These are phyloP conservation scores for Fusarium brachygibbosum DNA, from an alignment of 2,329 filamentous ascomycete genomes.

Conservation along the genomic window DNA sequence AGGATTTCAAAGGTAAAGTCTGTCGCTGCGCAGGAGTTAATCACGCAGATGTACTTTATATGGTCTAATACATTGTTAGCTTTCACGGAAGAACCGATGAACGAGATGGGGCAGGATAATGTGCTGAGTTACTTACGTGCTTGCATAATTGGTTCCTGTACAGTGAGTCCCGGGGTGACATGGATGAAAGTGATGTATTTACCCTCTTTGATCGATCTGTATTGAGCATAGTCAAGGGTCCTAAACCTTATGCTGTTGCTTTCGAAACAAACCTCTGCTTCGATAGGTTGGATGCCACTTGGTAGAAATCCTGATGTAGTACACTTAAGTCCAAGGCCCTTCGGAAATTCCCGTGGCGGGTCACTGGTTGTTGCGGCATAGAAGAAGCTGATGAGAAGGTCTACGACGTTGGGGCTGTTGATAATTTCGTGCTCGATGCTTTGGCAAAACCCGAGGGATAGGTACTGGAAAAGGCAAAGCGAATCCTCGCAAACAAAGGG, in stretches of 20 bases:
- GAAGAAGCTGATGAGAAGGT: slow-evolving; percentile 86
- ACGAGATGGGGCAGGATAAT: not conserved
- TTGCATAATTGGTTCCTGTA: slow-evolving; percentile 13
- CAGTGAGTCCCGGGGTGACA: not conserved
- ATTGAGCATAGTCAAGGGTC: slow-evolving; percentile 26
- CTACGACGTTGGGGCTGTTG: slow-evolving; percentile 83
- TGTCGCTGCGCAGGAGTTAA: slow-evolving; percentile 19
- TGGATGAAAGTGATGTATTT: slow-evolving; percentile 37
- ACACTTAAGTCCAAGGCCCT: slow-evolving; percentile 57
- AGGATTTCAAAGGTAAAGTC: slow-evolving; percentile 34
- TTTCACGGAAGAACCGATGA: not conserved
- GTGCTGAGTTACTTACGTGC: slow-evolving; percentile 20
- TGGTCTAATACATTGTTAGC: slow-evolving; percentile 27
- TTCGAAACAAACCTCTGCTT: slow-evolving; percentile 34
- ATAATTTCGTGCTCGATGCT: slow-evolving; percentile 88
- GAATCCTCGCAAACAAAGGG: slow-evolving; percentile 82
- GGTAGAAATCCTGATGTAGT: slow-evolving; percentile 34
- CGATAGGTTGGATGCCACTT: slow-evolving; percentile 1
- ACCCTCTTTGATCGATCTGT: slow-evolving; percentile 34
- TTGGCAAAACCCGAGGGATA: slow-evolving; percentile 86
- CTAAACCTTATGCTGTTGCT: slow-evolving; percentile 30
- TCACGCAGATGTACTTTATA: slow-evolving; percentile 38
- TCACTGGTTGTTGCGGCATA: slow-evolving; percentile 68
- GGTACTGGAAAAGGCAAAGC: slow-evolving; percentile 90
- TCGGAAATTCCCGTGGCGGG: slow-evolving; percentile 60